A percentile compares a stretch with the other conserved stretches of the same genome.
Conservation (phyloP, 768 basidiomycete species). For the Macrolepiota albuminosa region DNA sequence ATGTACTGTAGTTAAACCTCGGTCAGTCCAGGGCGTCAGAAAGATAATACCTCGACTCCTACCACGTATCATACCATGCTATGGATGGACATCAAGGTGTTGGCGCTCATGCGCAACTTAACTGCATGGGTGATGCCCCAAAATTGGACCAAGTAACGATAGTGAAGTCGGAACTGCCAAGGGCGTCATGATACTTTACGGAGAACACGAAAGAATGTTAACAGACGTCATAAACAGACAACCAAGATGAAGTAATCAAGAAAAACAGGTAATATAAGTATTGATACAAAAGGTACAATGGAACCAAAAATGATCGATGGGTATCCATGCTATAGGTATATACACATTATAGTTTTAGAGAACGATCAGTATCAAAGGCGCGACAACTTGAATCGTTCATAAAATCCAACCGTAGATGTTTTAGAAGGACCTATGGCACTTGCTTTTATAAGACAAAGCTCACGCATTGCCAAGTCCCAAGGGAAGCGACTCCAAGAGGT, state of each 20-base stretch:
- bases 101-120: neutral
- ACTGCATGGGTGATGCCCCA: neutral
- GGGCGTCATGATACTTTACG: neutral
- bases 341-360: neutral
- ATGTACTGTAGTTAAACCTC: too few species aligned
- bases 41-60: neutral
- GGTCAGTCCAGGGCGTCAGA: neutral
- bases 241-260: neutral
- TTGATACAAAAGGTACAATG: neutral
- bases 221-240: neutral
- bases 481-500: conserved; percentile 37
- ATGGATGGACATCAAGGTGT: neutral
- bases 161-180: neutral
- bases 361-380: conserved; percentile 5
- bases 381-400: conserved; percentile 31
- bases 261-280: neutral
- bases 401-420: conserved; percentile 35
- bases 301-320: neutral
- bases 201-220: neutral
- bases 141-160: neutral
- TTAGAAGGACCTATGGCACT: conserved; percentile 33
- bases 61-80: neutral
- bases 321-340: neutral
- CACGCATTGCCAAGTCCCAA: conserved; percentile 45
- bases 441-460: conserved; percentile 48